A percentile compares a stretch with the other conserved stretches of the same genome.
Evolutionary conservation across 1,139 yeast species (phyloP).

Genomic region (Pichia sp.): DNA sequence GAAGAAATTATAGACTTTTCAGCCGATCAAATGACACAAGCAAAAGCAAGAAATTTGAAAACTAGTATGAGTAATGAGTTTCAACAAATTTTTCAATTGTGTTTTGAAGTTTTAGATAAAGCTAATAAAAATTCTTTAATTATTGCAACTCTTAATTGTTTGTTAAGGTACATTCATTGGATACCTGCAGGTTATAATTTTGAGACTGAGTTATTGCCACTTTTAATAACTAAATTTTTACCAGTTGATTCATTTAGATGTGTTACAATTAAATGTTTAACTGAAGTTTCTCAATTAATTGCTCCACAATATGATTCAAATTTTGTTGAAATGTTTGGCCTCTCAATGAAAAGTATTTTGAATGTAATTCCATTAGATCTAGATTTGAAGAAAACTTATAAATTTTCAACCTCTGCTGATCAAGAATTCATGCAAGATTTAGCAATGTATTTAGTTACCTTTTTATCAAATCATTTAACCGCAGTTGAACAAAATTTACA

Average conservation of each 20-base stretch:
- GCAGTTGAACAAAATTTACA: slow-evolving; percentile 63
- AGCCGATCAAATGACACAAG: slow-evolving; percentile 94
- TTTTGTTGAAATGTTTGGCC: slow-evolving; percentile 64
- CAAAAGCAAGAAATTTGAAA: slow-evolving; percentile 79
- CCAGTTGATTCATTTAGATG: slow-evolving; percentile 78
- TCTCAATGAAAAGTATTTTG: slow-evolving; percentile 66
- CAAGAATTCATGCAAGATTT: slow-evolving; percentile 94
- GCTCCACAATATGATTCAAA: slow-evolving; percentile 61
- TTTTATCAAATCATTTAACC: slow-evolving; percentile 66
- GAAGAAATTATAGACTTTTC: slow-evolving; percentile 96
- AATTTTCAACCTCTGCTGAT: slow-evolving; percentile 70
- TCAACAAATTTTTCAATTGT: slow-evolving; percentile 84
- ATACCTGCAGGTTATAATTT: slow-evolving; percentile 85
- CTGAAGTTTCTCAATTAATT: slow-evolving; percentile 73
- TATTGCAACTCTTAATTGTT: slow-evolving; percentile 75
- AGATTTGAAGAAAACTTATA: slow-evolving; percentile 68
- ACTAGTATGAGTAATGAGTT: slow-evolving; percentile 84
- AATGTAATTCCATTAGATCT: slow-evolving; percentile 69
- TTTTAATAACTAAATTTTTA: slow-evolving; percentile 70
- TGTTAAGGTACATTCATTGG: slow-evolving; percentile 88
- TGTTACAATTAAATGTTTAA: slow-evolving; percentile 80
- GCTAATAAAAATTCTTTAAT: slow-evolving; percentile 78
- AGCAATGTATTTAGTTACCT: slow-evolving; percentile 88
- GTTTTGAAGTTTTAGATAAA: slow-evolving; percentile 88
- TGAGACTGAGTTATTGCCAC: slow-evolving; percentile 71